A percentile compares a stretch with the other conserved stretches of the same genome.
Conservation (phyloP, 805 yeast species). For the Saturnispora sekii region DNA sequence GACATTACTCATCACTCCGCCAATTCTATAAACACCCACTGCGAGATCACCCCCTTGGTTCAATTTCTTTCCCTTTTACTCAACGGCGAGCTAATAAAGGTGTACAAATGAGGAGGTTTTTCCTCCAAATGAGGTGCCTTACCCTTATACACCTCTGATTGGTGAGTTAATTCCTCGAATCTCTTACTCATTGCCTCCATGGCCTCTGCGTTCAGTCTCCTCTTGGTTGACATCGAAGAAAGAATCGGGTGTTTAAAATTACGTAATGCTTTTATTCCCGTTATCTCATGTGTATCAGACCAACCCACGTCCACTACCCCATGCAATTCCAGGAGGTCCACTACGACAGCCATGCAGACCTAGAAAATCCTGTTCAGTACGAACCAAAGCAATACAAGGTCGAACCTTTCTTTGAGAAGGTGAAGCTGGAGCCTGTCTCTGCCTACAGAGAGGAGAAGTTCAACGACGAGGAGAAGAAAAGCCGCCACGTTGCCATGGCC, state of each 20-base stretch:
- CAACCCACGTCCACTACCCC: slow-evolving; percentile 6
- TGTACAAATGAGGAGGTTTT: too few species aligned
- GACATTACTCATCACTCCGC: too few species aligned
- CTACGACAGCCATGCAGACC: slow-evolving; percentile 24
- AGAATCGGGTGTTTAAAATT: background rate
- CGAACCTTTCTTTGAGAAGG: slow-evolving; percentile 3
- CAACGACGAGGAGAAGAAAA: background rate
- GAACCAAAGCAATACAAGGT: slow-evolving; percentile 24
- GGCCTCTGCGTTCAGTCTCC: background rate
- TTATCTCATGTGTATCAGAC: slow-evolving; percentile 2
- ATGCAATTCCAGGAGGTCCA: slow-evolving; percentile 19
- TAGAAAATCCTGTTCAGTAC: slow-evolving; percentile 26
- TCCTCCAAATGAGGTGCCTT: background rate
- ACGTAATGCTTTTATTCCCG: background rate
- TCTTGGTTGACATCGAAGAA: background rate
- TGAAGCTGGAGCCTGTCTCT: background rate
- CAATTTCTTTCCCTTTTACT: too few species aligned
- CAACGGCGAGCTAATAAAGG: too few species aligned
- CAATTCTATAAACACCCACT: too few species aligned
- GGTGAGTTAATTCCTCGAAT: background rate
- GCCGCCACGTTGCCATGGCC: background rate
- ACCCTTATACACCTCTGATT: background rate
- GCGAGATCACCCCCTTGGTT: too few species aligned
- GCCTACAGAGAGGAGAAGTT: too few species aligned
- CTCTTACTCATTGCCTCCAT: slow-evolving; percentile 1